Percentiles rank a stretch among this genome's conserved stretches.
Evolutionary conservation across 768 basidiomycete species (phyloP).

Genomic region (Boletellus sp.): DNA sequence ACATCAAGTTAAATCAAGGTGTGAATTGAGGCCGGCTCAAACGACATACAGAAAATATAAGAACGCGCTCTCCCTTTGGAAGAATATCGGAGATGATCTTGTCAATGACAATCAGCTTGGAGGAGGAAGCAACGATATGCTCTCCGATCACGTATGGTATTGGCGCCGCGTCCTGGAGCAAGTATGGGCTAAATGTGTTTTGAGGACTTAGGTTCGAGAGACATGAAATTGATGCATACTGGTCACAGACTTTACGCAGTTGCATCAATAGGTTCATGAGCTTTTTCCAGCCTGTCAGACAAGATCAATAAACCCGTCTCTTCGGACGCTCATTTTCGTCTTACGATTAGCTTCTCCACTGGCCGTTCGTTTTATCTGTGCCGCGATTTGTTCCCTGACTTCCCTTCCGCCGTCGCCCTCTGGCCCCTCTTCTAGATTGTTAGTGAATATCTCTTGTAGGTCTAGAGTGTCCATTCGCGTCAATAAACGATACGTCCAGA

Average conservation of each 20-base stretch:
- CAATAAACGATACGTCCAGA: slow-evolving; percentile 57
- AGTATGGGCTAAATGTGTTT: slow-evolving; percentile 42
- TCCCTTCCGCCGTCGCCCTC: slow-evolving; percentile 38
- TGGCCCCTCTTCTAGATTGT: slow-evolving; percentile 24
- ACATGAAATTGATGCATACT: slow-evolving; percentile 36
- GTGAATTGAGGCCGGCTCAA: neutral
- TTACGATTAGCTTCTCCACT: slow-evolving; percentile 32
- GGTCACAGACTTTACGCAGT: slow-evolving; percentile 67
- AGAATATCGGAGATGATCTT: slow-evolving; percentile 54
- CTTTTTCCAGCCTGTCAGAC: slow-evolving; percentile 46
- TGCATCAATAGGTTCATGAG: slow-evolving; percentile 72
- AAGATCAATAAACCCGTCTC: neutral
- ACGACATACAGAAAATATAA: slow-evolving; percentile 55
- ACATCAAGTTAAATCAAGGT: slow-evolving; percentile 10
- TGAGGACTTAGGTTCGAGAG: slow-evolving; percentile 1
- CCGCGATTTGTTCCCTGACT: slow-evolving; percentile 37
- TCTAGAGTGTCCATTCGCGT: slow-evolving; percentile 49
- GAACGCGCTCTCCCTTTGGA: slow-evolving; percentile 57
- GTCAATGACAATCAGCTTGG: slow-evolving; percentile 55
- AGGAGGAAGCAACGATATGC: slow-evolving; percentile 53
- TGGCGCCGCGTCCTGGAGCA: slow-evolving; percentile 48
- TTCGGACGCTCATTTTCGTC: neutral
- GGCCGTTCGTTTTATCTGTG: slow-evolving; percentile 35
- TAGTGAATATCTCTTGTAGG: slow-evolving; percentile 45
- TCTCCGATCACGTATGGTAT: slow-evolving; percentile 49